These are phyloP conservation scores for Lippia alba DNA, from an alignment of 305 asterid species.

Conservation along the genomic window DNA sequence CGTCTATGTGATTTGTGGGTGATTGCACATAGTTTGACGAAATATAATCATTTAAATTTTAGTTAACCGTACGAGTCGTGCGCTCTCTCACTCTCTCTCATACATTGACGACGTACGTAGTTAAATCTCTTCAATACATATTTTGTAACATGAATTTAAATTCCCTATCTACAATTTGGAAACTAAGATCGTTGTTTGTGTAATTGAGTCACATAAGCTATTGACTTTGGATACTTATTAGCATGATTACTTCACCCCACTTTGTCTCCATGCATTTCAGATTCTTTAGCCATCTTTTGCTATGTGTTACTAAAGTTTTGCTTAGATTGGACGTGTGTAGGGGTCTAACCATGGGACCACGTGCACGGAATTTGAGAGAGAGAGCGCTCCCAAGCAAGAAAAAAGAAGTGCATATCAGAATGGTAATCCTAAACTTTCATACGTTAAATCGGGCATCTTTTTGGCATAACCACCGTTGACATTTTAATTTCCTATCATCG, in stretches of 20 bases:
- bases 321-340: slow-evolving; percentile 20
- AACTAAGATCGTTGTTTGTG: not conserved
- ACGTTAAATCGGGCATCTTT: slow-evolving; percentile 31
- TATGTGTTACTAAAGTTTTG: not conserved
- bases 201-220: not conserved
- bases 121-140: no score
- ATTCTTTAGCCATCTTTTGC: slow-evolving; percentile 11
- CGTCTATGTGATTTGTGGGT: no score
- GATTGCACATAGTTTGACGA: no score
- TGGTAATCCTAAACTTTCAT: slow-evolving; percentile 39
- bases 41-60: no score
- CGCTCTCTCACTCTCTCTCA: no score
- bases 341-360: slow-evolving; percentile 17
- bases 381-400: slow-evolving; percentile 24
- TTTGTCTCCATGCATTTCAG: not conserved
- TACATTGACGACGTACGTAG: no score
- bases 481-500: slow-evolving; percentile 16
- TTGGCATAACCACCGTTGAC: slow-evolving; percentile 60
- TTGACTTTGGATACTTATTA: not conserved
- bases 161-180: not conserved
- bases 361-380: slow-evolving; percentile 54
- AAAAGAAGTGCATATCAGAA: slow-evolving; percentile 25
- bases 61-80: no score
- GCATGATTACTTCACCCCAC: not conserved
- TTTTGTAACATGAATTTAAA: no score